Base-by-base conservation (phyloP, 495 filamentous ascomycete genomes). In the Neurospora sp. region DNA sequence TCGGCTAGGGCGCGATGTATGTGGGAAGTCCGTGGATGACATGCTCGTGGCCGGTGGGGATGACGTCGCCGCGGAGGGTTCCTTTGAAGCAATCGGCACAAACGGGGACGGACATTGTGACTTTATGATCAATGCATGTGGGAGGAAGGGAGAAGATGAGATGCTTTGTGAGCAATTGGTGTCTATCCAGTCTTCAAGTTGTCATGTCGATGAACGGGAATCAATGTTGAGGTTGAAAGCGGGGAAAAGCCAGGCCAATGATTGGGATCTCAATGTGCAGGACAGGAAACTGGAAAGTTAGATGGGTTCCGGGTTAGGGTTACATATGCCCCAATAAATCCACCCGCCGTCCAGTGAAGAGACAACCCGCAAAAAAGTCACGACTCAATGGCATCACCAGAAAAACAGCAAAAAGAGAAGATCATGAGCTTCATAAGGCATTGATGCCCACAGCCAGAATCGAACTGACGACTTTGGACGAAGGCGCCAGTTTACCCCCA, bases 1-100 rank as follows among this genome's bases (percentile, higher is more conserved):
- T 91, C 88, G 5, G 86, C 84, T 12, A 90, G 76, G 0, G 87
- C 75, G 6, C 74, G 8, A 89, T 78, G 73, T 90, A 90, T 27
- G 83, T 83, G 2, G 76, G 68, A n/a, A 88, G 74, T 20, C 84
- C 82, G 74, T 90, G 84, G 71, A 90, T 65, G 14, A 70, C 76
- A 9, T 72, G 69, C 31, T 76, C 78, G 1, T 69, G 75, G 12
- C 83, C 82, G 0, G 61, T 59, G 1, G 81, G 82, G 27, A 39
- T 72, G 59, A 71, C 73, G 59, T 79, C 76, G 38, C 76, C 76
- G 4, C 77, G 74, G 69, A 77, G 71, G n/a, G 78, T 81, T 71
- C 79, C 78, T 16, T 69, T 71, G 73, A 80, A 81, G 72, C 79
- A 80, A 27, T 80, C 72, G 69, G 70, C 39, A 71, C 78, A 80